These are phyloP conservation scores for Choiromyces venosus DNA, from an alignment of 495 filamentous ascomycete species.

Conservation along the genomic window DNA sequence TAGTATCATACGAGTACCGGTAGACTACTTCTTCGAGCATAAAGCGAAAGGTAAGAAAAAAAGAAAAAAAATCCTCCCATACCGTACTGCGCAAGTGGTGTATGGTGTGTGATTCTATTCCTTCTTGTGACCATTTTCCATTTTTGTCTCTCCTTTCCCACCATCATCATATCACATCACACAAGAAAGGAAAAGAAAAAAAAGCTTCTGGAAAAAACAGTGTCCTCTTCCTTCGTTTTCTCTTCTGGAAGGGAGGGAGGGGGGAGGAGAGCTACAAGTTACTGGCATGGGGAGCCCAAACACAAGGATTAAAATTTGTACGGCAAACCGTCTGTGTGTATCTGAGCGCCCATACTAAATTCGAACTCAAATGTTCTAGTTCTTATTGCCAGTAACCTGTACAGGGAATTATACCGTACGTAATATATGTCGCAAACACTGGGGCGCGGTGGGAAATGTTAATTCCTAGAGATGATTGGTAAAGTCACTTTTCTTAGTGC, in stretches of 20 bases:
- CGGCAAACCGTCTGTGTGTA: too few relatives aligned
- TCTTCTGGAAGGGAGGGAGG: constrained; percentile 3
- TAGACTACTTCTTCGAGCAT: not conserved
- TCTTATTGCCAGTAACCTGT: not conserved
- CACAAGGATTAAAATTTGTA: too few relatives aligned
- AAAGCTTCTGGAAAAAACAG: not conserved
- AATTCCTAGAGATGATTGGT: not conserved
- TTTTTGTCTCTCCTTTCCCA: not conserved
- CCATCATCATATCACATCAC: not conserved
- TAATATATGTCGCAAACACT: not conserved
- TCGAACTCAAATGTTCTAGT: too few relatives aligned
- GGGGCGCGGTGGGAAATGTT: not conserved
- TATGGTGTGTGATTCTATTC: too few relatives aligned
- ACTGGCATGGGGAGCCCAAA: too few relatives aligned
- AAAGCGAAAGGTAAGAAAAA: not conserved
- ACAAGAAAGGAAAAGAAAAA: not conserved
- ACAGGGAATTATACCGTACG: not conserved
- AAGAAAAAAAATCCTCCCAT: not conserved
- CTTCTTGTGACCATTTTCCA: not conserved
- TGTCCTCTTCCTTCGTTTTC: not conserved
- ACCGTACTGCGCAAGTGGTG: not conserved
- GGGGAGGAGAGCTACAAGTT: too few relatives aligned
- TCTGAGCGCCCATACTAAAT: too few relatives aligned
- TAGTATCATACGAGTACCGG: too few relatives aligned
- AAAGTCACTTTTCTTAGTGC: not conserved